phyloP scores from a whole-genome alignment of 2,329 filamentous ascomycete species.

The Ilyonectria sp. region DNA sequence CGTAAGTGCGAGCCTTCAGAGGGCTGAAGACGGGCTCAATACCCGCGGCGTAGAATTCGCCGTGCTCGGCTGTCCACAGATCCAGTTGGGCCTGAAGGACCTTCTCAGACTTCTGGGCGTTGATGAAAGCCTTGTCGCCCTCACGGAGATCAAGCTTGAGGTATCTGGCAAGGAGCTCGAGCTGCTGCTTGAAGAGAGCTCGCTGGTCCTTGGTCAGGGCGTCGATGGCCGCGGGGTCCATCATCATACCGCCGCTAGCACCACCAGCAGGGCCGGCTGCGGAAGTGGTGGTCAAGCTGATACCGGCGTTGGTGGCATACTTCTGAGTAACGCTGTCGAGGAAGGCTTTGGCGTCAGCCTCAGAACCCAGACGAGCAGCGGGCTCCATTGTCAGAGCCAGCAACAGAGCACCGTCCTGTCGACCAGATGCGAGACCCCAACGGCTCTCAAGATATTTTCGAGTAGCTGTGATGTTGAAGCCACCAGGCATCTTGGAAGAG shows the following conservation, averaged over 20 bases:
- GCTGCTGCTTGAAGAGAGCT: constrained; percentile 96
- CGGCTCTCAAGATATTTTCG: constrained; percentile 95
- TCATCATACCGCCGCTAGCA: constrained; percentile 93
- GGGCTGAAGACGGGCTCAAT: constrained; percentile 95
- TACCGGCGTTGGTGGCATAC: constrained; percentile 86
- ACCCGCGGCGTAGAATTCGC: constrained; percentile 94
- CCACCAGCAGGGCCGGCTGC: constrained; percentile 81
- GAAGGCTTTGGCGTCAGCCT: constrained; percentile 92
- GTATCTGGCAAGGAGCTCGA: constrained; percentile 95
- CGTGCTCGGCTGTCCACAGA: constrained; percentile 95
- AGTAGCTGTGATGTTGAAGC: constrained; percentile 97
- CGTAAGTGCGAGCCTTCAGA: constrained; percentile 95
- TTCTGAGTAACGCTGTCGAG: constrained; percentile 91
- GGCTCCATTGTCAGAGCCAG: constrained; percentile 96
- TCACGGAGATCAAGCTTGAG: constrained; percentile 96
- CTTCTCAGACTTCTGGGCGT: constrained; percentile 87
- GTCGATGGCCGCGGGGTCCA: constrained; percentile 97
- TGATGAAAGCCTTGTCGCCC: constrained; percentile 94
- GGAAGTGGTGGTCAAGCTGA: constrained; percentile 84
- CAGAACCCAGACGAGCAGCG: constrained; percentile 86
- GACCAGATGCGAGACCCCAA: constrained; percentile 89
- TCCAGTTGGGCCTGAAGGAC: constrained; percentile 94
- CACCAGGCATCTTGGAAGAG: constrained; percentile 99
- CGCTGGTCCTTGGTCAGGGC: constrained; percentile 97
- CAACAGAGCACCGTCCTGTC: constrained; percentile 92